Base-by-base conservation (phyloP, 805 yeast species). In the Metschnikowia noctiluminum region DNA sequence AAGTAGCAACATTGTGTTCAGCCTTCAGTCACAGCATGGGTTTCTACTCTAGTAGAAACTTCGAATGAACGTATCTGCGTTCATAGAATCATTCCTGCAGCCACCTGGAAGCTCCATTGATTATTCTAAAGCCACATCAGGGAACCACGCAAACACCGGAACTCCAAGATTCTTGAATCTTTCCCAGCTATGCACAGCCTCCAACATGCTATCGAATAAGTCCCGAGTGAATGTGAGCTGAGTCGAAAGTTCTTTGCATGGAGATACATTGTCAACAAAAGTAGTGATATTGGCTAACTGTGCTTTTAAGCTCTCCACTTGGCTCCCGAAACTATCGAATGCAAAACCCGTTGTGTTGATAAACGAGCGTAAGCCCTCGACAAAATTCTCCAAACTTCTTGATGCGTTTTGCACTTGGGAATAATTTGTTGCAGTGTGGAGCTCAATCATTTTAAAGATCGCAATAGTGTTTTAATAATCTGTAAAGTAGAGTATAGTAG, bases 191-290 rank as follows among this genome's bases (percentile, higher is more conserved):
- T 39, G 30, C 8, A n/a, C n/a, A 28, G 40, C 13, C 6, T 35
- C 35, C 14, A 30, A 14, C 40, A 46, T 40, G 12, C 9, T 26
- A 6, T 37, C 30, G 26, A 42, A 48, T 10, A 13, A n/a, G 5
- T 15, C 28, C 10, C 13, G 14, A 10, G 35, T 32, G 8, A 15
- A 7, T 9, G 13, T 26, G 35, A 38, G 39, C n/a, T 40, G 16
- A 9, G 15, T 35, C 7, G 30, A 27, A 15, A 43, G 51, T 31
- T 38, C 35, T 15, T 39, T 45, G n/a, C 48, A 45, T 28, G 43
- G 48, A 14, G 48, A 35, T 3, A 45, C 39, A 11, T 39, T 39
- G 35, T 38, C 35, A 9, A 34, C 40, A 15, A 21, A 14, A 31
- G n/a, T 10, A 7, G 40, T 3, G 13, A 45, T 39, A 9, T 38